Conservation (phyloP, 306 rosid genomes). For the Prunus fruticosa region DNA sequence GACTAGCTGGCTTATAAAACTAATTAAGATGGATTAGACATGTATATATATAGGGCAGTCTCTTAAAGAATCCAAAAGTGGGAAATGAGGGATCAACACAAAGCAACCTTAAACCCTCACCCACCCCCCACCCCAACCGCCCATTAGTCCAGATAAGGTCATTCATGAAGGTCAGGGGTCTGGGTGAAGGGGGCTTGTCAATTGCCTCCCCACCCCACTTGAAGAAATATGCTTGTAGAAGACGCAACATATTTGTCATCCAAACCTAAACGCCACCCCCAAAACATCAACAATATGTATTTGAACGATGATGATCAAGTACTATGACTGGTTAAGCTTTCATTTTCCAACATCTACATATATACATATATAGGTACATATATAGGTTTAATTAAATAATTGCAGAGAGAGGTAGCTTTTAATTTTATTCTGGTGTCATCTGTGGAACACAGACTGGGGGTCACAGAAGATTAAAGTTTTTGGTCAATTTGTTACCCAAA, state of each 20-base stretch:
- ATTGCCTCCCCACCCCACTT: constrained; percentile 39
- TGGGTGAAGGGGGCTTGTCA: constrained; percentile 40
- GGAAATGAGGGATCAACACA: constrained; percentile 14
- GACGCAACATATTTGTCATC: constrained; percentile 40
- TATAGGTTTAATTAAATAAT: neutral
- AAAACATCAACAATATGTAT: neutral
- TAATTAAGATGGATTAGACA: neutral
- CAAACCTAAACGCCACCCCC: constrained; percentile 13
- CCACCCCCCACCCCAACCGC: too few species aligned
- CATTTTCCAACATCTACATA: constrained; percentile 23
- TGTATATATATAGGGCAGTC: neutral
- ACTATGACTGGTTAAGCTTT: constrained; percentile 32
- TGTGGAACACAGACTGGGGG: constrained; percentile 36
- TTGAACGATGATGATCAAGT: constrained; percentile 1
- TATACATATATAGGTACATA: neutral
- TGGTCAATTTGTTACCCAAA: constrained; percentile 53
- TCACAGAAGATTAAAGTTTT: constrained; percentile 46
- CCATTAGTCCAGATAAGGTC: neutral
- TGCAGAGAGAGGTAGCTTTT: neutral
- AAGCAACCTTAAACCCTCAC: constrained; percentile 34
- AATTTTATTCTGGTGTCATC: constrained; percentile 40
- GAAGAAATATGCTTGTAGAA: constrained; percentile 43
- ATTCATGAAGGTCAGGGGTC: constrained; percentile 11
- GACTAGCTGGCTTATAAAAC: neutral
- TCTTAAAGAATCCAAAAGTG: constrained; percentile 19